Evolutionary conservation across 2,329 filamentous ascomycete genomes (phyloP).

Genomic region (Cercospora nicotianae): DNA sequence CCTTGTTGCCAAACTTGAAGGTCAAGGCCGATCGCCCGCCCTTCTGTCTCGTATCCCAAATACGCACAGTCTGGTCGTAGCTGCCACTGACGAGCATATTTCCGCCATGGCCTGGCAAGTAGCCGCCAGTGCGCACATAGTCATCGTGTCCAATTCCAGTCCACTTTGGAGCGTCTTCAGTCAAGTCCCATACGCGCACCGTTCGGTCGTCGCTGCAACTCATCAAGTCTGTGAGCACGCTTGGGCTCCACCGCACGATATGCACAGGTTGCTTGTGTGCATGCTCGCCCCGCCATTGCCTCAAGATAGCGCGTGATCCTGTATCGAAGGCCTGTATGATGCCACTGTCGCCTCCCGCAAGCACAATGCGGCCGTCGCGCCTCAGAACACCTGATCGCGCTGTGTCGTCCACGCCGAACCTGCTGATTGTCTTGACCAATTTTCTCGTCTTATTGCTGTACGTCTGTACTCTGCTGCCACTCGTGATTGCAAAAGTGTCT

Average conservation of each 20-base stretch:
- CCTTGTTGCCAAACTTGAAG: constrained; percentile 87
- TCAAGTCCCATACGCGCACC: constrained; percentile 90
- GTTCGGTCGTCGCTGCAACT: constrained; percentile 90
- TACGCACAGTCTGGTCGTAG: constrained; percentile 88
- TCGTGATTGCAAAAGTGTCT: constrained; percentile 89
- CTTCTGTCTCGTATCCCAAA: constrained; percentile 86
- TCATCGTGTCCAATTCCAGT: constrained; percentile 86
- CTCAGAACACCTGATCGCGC: constrained; percentile 87
- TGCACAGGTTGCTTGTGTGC: constrained; percentile 86
- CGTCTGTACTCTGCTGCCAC: constrained; percentile 87
- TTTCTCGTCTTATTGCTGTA: constrained; percentile 92
- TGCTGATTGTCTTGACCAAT: constrained; percentile 87
- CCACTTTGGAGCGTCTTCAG: constrained; percentile 71
- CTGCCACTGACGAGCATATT: constrained; percentile 78
- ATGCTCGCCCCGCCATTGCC: constrained; percentile 71
- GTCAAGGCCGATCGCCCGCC: constrained; percentile 73
- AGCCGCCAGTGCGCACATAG: constrained; percentile 85
- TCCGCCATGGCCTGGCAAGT: constrained; percentile 73
- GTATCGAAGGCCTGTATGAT: constrained; percentile 95
- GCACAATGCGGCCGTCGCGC: constrained; percentile 81
- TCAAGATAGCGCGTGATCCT: constrained; percentile 82
- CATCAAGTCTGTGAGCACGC: constrained; percentile 78
- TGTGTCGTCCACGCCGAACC: constrained; percentile 76
- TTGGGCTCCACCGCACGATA: constrained; percentile 85
- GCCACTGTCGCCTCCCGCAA: constrained; percentile 88